phyloP scores from a whole-genome alignment of 2,329 filamentous ascomycete species.

The Teratosphaeria viscida region DNA sequence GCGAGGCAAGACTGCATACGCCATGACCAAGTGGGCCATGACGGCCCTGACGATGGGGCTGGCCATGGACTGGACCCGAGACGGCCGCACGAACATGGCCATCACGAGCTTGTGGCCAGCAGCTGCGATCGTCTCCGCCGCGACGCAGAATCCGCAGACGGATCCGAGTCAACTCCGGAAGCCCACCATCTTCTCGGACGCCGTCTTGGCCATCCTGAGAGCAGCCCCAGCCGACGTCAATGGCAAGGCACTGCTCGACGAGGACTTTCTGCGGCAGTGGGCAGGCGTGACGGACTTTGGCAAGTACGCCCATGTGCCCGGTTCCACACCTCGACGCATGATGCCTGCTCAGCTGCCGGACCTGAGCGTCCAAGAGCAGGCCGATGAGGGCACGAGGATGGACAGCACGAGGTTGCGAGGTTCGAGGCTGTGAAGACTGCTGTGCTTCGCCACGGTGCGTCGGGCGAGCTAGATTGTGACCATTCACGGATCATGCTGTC shows the following conservation, averaged over 20 bases:
- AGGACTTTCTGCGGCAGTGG: slow-evolving; percentile 63
- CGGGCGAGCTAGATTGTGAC: no score
- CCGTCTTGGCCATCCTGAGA: slow-evolving; percentile 60
- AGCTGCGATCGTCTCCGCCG: slow-evolving; percentile 61
- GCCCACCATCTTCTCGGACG: slow-evolving; percentile 65
- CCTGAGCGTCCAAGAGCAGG: slow-evolving; percentile 63
- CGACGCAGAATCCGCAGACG: slow-evolving; percentile 44
- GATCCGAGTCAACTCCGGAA: slow-evolving; percentile 18
- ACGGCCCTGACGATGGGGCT: slow-evolving; percentile 70
- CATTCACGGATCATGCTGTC: no score
- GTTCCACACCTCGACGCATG: slow-evolving; percentile 57
- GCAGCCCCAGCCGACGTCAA: slow-evolving; percentile 54
- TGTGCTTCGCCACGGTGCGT: not conserved
- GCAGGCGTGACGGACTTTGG: slow-evolving; percentile 59
- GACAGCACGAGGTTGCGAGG: slow-evolving; percentile 46
- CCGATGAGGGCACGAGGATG: slow-evolving; percentile 63
- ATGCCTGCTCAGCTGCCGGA: slow-evolving; percentile 64
- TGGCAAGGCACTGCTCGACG: slow-evolving; percentile 62
- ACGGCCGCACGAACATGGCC: slow-evolving; percentile 57
- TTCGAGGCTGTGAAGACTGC: slow-evolving; percentile 12
- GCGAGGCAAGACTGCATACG: slow-evolving; percentile 75
- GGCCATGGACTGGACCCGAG: slow-evolving; percentile 67
- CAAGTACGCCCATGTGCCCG: slow-evolving; percentile 59
- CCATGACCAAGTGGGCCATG: slow-evolving; percentile 69
- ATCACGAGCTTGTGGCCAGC: slow-evolving; percentile 79